These are phyloP conservation scores for Malassezia dermatis DNA, from an alignment of 1,284 basidiomycete genomes.

Conservation along the genomic window DNA sequence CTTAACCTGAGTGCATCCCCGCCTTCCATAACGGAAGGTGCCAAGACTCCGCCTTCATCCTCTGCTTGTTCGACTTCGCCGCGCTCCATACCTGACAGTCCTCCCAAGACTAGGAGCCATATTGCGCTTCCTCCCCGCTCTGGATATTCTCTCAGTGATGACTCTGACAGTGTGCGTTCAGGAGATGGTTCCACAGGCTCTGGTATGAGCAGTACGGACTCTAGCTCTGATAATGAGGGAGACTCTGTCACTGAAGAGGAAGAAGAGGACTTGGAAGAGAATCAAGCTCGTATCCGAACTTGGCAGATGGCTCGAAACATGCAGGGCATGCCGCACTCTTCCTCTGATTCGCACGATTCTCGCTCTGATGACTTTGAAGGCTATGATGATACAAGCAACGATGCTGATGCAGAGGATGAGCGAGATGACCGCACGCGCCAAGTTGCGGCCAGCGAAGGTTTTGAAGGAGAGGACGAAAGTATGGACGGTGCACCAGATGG, in stretches of 20 bases:
- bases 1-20: constrained; percentile 2
- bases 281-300: background rate
- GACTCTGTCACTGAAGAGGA: constrained; percentile 27
- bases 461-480: background rate
- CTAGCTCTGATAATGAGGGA: constrained; percentile 24
- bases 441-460: background rate
- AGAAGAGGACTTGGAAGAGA: constrained; percentile 21
- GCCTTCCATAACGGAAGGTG: background rate
- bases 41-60: background rate
- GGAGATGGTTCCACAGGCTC: constrained; percentile 39
- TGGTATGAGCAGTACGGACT: constrained; percentile 32
- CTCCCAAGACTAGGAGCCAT: constrained; percentile 45
- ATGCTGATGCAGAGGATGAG: constrained; percentile 19
- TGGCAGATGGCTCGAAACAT: constrained; percentile 1
- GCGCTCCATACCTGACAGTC: constrained; percentile 24
- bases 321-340: background rate
- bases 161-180: constrained; percentile 46
- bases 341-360: background rate
- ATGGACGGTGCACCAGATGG: background rate
- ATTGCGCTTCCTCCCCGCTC: constrained; percentile 46
- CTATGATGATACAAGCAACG: constrained; percentile 13
- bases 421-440: constrained; percentile 1
- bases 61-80: background rate
- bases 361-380: background rate
- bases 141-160: constrained; percentile 46